Evolutionary conservation across 2,329 filamentous ascomycete species (phyloP).

Genomic region (Ceratocystis huliohia): DNA sequence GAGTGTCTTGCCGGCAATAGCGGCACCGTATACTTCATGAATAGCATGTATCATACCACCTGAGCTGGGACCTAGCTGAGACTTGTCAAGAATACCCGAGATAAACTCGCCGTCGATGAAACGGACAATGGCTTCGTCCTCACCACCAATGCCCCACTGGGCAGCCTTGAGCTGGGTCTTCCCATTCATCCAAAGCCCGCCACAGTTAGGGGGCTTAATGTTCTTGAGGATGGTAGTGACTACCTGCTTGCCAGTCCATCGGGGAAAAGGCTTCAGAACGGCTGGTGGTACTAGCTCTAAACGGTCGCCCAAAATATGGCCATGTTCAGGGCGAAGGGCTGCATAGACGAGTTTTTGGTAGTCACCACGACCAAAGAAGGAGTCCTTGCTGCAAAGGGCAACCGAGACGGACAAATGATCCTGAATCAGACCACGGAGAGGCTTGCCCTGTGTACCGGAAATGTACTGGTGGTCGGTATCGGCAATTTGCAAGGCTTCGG

Average conservation of each 20-base stretch:
- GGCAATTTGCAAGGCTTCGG: constrained; percentile 83
- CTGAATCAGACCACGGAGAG: constrained; percentile 88
- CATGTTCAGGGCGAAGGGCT: constrained; percentile 77
- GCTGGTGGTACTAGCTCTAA: constrained; percentile 72
- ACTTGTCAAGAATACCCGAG: constrained; percentile 87
- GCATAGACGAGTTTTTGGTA: constrained; percentile 93
- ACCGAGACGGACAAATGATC: constrained; percentile 96
- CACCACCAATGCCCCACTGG: constrained; percentile 57
- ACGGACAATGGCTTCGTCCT: constrained; percentile 68
- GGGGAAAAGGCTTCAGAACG: constrained; percentile 62
- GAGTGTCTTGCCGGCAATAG: constrained; percentile 71
- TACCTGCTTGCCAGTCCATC: constrained; percentile 96
- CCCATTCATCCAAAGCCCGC: constrained; percentile 65
- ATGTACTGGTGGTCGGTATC: constrained; percentile 97
- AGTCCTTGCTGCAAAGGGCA: constrained; percentile 78
- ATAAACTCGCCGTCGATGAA: constrained; percentile 81
- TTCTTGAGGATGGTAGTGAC: constrained; percentile 89
- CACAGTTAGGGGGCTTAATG: constrained; percentile 64
- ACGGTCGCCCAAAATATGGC: constrained; percentile 70
- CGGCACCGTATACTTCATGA: constrained; percentile 85
- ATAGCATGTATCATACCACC: constrained; percentile 85
- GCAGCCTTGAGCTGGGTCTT: constrained; percentile 67
- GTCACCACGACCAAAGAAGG: constrained; percentile 73
- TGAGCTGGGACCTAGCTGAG: constrained; percentile 75
- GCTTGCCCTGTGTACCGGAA: constrained; percentile 84